Evolutionary conservation across 2,329 filamentous ascomycete species (phyloP).

Genomic region (Colletotrichum lini): DNA sequence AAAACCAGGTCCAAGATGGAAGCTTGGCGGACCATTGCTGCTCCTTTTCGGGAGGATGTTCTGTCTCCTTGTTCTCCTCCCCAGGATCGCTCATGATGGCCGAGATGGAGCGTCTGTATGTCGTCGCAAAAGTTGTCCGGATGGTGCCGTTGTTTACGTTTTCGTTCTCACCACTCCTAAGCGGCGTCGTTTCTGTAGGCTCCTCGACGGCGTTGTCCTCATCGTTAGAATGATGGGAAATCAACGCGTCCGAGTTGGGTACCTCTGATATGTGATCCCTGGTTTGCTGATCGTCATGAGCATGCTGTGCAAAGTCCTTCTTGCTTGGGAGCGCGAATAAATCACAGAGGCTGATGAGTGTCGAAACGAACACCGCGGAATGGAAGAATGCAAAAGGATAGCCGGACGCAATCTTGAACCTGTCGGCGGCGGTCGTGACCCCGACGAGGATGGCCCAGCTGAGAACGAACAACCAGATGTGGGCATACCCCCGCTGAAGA

Average conservation of each 20-base stretch:
- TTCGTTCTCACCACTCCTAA: constrained; percentile 51
- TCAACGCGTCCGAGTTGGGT: constrained; percentile 53
- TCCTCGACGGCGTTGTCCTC: constrained; percentile 50
- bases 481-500: constrained; percentile 83
- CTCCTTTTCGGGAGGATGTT: constrained; percentile 75
- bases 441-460: constrained; percentile 81
- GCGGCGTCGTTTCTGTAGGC: constrained; percentile 69
- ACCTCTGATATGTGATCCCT: constrained; percentile 54
- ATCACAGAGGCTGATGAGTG: constrained; percentile 84
- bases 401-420: constrained; percentile 79
- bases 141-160: constrained; percentile 52
- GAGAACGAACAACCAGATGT: constrained; percentile 87
- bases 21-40: constrained; percentile 88
- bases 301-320: constrained; percentile 74
- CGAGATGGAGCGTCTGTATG: constrained; percentile 66
- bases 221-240: constrained; percentile 58
- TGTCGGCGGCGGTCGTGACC: constrained; percentile 82
- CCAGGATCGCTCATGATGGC: constrained; percentile 44
- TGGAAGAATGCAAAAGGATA: constrained; percentile 89
- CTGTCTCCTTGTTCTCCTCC: constrained; percentile 49
- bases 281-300: constrained; percentile 65
- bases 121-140: constrained; percentile 68
- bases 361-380: constrained; percentile 79
- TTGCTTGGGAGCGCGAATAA: constrained; percentile 83
- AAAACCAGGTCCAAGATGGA: constrained; percentile 87